Base-by-base conservation (phyloP, 2,329 filamentous ascomycete genomes). In the Penicillium crustosum region DNA sequence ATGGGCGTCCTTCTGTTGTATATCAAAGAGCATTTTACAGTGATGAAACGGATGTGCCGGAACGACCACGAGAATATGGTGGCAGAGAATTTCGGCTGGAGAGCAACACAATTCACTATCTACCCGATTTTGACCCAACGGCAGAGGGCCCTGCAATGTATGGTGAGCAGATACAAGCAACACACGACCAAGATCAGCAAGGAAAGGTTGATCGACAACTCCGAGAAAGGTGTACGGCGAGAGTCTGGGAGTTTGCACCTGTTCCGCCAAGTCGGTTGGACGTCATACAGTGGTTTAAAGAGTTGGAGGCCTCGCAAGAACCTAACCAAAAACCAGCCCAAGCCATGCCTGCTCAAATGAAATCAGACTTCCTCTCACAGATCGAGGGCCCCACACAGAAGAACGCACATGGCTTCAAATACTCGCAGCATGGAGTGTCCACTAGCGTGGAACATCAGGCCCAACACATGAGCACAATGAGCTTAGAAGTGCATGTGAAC, bases 391-490 rank as follows among this genome's bases (percentile, higher is more conserved):
- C 92, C 0, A 97, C 93, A 0, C 93, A 93, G 52, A 89, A 83
- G 70, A 90, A 91, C 67, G 88, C 85, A 60, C 82, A 93, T 70
- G 91, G 89, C 0, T 93, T 93, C 79, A 94, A 93, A 70, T 96
- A 90, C 72, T 91, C 89, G 0, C 91, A 93, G 65, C 90, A 87
- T 69, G 82, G 83, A 60, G 85, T 86, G 64, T 87, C 87, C 1
- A 89, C 88, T 0, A 91, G 87, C 64, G 86, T 95, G 19, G 85
- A 91, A 68, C 90, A 93, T 64, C 91, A 95, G 72, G 87, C 86
- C 3, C 90, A 94, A 66, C 96, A 96, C 72, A 97, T 99, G 94
- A 96, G 90, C 65, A 91, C 89, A 19, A 93, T 99, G 90, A 95
- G 92, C 64, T 76, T 99, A 7, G 94, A 99, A 71, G 78, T 97